Evolutionary conservation across 768 basidiomycete species (phyloP), one percentile per base, ranked within the genome.

Genomic region (Termitomyces sp.): DNA sequence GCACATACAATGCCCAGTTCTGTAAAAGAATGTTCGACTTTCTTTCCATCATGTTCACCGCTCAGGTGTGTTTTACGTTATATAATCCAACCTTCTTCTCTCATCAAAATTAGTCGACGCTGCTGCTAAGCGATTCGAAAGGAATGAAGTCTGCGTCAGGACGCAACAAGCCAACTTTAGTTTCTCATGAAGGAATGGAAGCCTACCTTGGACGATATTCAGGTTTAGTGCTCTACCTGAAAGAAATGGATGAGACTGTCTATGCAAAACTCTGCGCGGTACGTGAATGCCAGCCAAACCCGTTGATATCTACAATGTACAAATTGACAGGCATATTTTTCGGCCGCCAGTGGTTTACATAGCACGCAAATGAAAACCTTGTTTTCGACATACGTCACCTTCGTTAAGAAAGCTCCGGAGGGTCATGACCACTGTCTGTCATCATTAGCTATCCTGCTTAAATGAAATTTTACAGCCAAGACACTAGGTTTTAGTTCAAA

Each of bases 261-360:
- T 98, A 98, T 68, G 88, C 86, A 44, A 92, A 90, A 66, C 73
- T 98, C 32, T 98, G 94, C 67, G 92, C 88, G 40, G 96, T 96
- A 66, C 56, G 89, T 79, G 40, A 33, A 38, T 20, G 51, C 43
- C 26, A 44, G 45, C 26, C 55, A 40, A 38, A 20, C 9, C 32
- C 24, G 46, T 41, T 40, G 36, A 30, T 13, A 35, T 49, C 26
- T 33, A 55, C 53, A 53, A 33, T 65, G 28, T 59, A 11, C 57
- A 2, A 54, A 53, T 41, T n/a, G 32, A 3, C 67, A 98, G 96
- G 85, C 88, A 5, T 98, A 98, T 74, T 97, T 97, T 63, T 88
- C 92, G 2, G 82, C 89, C 5, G 80, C 85, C 32, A 95, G 92
- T 66, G 86, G 87, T 52, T 76, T 98, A 28, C 93, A 97, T 70